Evolutionary conservation across 192 early-diverging fungal species (phyloP).

Genomic region (Coemansia sp.): DNA sequence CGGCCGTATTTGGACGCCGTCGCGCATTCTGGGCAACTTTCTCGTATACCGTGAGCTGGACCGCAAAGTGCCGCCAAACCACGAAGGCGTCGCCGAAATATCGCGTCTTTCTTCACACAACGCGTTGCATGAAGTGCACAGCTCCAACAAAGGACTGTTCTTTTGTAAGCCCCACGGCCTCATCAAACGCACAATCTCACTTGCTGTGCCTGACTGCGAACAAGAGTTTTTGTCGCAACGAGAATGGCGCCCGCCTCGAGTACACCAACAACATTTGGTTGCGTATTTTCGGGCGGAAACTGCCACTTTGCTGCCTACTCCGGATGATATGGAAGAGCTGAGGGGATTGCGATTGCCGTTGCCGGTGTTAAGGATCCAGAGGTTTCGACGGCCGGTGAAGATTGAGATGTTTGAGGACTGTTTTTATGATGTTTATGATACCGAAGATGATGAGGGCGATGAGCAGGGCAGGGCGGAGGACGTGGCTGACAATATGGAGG

Average conservation of each 20-base stretch:
- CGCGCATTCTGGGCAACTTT: slow-evolving; percentile 78
- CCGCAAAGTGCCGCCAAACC: slow-evolving; percentile 58
- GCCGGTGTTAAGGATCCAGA: slow-evolving; percentile 32
- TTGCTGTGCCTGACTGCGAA: slow-evolving; percentile 57
- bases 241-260: slow-evolving; percentile 12
- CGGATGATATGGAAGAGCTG: slow-evolving; percentile 49
- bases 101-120: neutral
- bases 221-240: slow-evolving; percentile 23
- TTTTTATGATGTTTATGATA: slow-evolving; percentile 28
- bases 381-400: slow-evolving; percentile 36
- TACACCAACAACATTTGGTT: slow-evolving; percentile 48
- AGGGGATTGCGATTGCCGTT: slow-evolving; percentile 28
- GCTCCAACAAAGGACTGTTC: slow-evolving; percentile 47
- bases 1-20: slow-evolving; percentile 79
- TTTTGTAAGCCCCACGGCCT: slow-evolving; percentile 62
- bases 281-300: slow-evolving; percentile 39
- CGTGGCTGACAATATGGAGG: no score
- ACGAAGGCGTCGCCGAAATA: slow-evolving; percentile 36
- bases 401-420: slow-evolving; percentile 22
- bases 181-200: slow-evolving; percentile 78
- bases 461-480: neutral
- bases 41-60: slow-evolving; percentile 75
- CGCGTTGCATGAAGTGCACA: slow-evolving; percentile 5
- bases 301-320: slow-evolving; percentile 10
- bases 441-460: slow-evolving; percentile 24